These are phyloP conservation scores for Mixia osmundae DNA, from an alignment of 1,284 basidiomycete genomes.

Conservation along the genomic window DNA sequence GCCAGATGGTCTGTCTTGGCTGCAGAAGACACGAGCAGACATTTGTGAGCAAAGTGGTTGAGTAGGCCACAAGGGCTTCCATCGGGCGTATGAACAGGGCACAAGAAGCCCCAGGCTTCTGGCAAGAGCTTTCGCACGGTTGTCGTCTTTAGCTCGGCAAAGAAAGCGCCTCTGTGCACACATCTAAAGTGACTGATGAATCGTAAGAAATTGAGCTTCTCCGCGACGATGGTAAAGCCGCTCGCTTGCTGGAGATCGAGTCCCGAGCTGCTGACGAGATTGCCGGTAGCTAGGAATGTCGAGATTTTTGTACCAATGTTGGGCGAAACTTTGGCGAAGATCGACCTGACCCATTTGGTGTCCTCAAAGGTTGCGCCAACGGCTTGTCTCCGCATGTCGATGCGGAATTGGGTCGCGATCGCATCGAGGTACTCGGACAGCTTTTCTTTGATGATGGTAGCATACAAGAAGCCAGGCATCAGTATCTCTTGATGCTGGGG, in stretches of 20 bases:
- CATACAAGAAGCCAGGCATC: slow-evolving; percentile 76
- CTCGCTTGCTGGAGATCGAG: slow-evolving; percentile 92
- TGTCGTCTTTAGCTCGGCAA: slow-evolving; percentile 94
- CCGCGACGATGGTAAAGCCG: slow-evolving; percentile 94
- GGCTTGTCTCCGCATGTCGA: slow-evolving; percentile 50
- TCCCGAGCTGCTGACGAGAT: slow-evolving; percentile 79
- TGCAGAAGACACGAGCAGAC: slow-evolving; percentile 64
- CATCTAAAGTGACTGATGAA: slow-evolving; percentile 97
- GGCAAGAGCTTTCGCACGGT: slow-evolving; percentile 90
- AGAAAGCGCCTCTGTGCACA: slow-evolving; percentile 98
- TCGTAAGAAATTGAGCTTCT: slow-evolving; percentile 96
- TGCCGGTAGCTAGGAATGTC: slow-evolving; percentile 94
- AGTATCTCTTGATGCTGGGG: slow-evolving; percentile 97
- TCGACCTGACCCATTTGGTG: slow-evolving; percentile 57
- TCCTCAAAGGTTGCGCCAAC: slow-evolving; percentile 63
- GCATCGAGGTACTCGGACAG: slow-evolving; percentile 69
- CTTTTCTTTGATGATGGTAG: slow-evolving; percentile 95
- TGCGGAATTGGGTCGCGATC: slow-evolving; percentile 44
- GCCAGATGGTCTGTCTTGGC: slow-evolving; percentile 59
- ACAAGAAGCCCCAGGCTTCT: slow-evolving; percentile 98
- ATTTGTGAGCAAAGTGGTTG: slow-evolving; percentile 87
- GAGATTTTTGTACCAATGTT: slow-evolving; percentile 75
- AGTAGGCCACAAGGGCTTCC: slow-evolving; percentile 92
- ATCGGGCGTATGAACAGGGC: slow-evolving; percentile 97
- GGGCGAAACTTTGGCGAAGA: slow-evolving; percentile 56